Evolutionary conservation across 352 stramenopile genomes (phyloP), one percentile per base, ranked within the genome.

Genomic region (Phytopythium mirpurense): DNA sequence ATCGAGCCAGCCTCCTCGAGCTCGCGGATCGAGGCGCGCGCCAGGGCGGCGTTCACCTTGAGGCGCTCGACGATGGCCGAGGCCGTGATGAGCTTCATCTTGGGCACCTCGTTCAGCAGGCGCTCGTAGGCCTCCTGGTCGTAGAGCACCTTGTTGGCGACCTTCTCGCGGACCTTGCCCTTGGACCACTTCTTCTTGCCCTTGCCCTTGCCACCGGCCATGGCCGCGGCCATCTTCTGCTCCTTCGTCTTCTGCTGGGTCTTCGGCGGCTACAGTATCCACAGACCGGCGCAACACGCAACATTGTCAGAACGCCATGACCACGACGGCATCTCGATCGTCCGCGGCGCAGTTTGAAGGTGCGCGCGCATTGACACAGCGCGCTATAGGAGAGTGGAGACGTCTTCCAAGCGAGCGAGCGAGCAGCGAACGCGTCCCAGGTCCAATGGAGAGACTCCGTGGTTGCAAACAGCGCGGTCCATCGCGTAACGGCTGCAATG

Each of bases 161-260:
- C 92, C 96, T 99, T 99, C 74, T 99, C 97, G 70, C 96, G 94
- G 68, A 97, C 86, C 90, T 99, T 99, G 75, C 96, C 96, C 95
- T 99, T 99, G 66, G 96, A 99, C 97, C 97, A 99, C 89, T 99
- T 99, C 85, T 99, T 99, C 93, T 99, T 99, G 79, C 95, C 95
- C 89, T 99, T 99, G 82, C 95, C 96, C 68, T 86, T 86, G 75
- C 96, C 96, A 89, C 88, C 88, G 55, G 97, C 97, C 92, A 99
- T 97, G 90, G 97, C 97, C 72, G 97, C 97, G 68, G 96, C 96
- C 93, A 99, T 98, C 96, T 99, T 99, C 70, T 99, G 96, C 78
- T 99, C 97, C 92, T 99, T 99, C 63, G 96, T 98, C 92, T 99
- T 99, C 79, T 99, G 97, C 88, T 99, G 97, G 70, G 98, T 97